Evolutionary conservation across 768 basidiomycete genomes (phyloP), one percentile per base, ranked within the genome.

Genomic region (Kondoa subrosea): DNA sequence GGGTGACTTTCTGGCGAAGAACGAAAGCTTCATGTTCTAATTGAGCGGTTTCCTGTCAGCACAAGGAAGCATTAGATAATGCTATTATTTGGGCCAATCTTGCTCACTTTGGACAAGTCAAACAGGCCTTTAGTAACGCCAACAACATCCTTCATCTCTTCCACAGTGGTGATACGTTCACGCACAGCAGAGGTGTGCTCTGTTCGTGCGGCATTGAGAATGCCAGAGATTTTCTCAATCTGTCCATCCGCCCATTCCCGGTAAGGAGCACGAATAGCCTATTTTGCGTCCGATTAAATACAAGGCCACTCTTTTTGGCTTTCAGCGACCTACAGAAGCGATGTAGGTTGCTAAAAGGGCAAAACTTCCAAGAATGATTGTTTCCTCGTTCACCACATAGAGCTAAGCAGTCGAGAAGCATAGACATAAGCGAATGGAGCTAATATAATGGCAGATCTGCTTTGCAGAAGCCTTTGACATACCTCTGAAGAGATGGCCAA

Each of bases 311-410:
- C 59, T 61, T 27, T 26, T 30, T 40, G 64, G 31, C 64, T 65
- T 21, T 40, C 21, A 30, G 78, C 82, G 68, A 77, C 86, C 88
- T 83, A n/a, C n/a, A n/a, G 85, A 87, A 74, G 83, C 89, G 73
- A 93, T 81, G 77, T 86, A 87, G 59, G 84, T 82, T 72, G 89
- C 83, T 74, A 95, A 84, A 69, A 92, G 85, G 71, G 87, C 80
- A 73, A 87, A 88, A 27, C 89, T 91, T 50, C 86, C 81, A 34
- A 89, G 84, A 59, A 97, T 82, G 71, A 96, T 86, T 27, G 88
- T 85, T 81, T 97, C 95, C 78, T 96, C 92, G 77, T 95, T 95
- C 75, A 93, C 84, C 69, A 99, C 93, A 76, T 96, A 96, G 64
- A 97, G 85, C 79, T 99, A 8, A 50, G 40, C 40, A 21, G 40